Conservation (phyloP, 179 eudicot species). For the Gypsophila paniculata region DNA sequence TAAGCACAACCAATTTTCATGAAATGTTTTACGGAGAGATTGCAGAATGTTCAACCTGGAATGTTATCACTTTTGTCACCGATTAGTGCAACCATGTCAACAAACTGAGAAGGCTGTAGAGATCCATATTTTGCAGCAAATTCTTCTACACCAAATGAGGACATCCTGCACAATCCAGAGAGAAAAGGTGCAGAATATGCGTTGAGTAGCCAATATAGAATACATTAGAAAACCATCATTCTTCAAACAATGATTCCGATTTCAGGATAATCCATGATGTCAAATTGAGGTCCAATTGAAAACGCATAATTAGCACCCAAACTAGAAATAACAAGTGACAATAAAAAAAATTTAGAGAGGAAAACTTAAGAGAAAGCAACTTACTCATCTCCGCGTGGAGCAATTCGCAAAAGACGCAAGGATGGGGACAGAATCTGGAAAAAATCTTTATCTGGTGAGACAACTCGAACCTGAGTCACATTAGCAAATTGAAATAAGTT, state of each 20-base stretch:
- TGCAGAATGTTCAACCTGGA: slow-evolving; percentile 55
- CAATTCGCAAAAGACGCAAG: slow-evolving; percentile 81
- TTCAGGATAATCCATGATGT: not conserved
- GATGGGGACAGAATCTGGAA: slow-evolving; percentile 96
- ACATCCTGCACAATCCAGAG: slow-evolving; percentile 52
- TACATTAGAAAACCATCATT: not conserved
- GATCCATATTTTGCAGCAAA: slow-evolving; percentile 76
- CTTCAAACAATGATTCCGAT: not conserved
- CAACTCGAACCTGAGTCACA: slow-evolving; percentile 82
- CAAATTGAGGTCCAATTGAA: not conserved
- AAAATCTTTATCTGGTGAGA: slow-evolving; percentile 98
- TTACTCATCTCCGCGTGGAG: slow-evolving; percentile 90
- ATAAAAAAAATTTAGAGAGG: not conserved
- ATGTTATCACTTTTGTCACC: slow-evolving; percentile 95
- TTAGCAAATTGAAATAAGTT: slow-evolving; percentile 5
- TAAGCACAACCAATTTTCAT: not conserved
- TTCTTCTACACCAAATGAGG: slow-evolving; percentile 89
- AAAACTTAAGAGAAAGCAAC: slow-evolving; percentile 20
- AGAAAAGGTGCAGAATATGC: not conserved
- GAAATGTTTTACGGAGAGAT: not conserved
- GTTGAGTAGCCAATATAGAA: slow-evolving; percentile 5
- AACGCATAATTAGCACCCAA: not conserved
- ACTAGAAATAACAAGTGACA: not conserved
- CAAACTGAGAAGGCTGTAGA: slow-evolving; percentile 81
- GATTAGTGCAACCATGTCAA: slow-evolving; percentile 77